Percentiles rank a stretch among this genome's conserved stretches.
Evolutionary conservation across 2,329 filamentous ascomycete genomes (phyloP).

Genomic region (Aspergillus fischeri): DNA sequence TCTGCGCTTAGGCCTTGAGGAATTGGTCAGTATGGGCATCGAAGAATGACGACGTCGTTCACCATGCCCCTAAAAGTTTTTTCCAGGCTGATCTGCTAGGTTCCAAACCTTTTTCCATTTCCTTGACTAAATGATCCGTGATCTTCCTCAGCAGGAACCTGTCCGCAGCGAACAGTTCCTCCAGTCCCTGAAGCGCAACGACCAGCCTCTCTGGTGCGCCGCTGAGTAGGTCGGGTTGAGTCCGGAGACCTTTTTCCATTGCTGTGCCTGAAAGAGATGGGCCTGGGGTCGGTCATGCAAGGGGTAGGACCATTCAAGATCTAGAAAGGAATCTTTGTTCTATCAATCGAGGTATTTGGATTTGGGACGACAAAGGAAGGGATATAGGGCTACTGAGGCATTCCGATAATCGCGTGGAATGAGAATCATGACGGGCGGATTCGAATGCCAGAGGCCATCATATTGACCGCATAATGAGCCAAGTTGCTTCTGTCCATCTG

Average conservation of each 20-base stretch:
- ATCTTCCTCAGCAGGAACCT: conserved; percentile 80
- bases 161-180: conserved; percentile 77
- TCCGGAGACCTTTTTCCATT: background rate
- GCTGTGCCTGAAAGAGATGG: background rate
- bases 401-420: background rate
- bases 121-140: conserved; percentile 80
- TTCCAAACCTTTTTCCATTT: conserved; percentile 72
- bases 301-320: background rate
- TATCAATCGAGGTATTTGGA: background rate
- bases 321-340: background rate
- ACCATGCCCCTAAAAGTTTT: background rate
- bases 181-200: conserved; percentile 54
- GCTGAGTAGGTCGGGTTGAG: background rate
- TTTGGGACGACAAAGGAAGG: background rate
- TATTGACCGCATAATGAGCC: background rate
- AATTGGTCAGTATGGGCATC: background rate
- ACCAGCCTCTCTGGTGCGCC: background rate
- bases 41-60: background rate
- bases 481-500: background rate
- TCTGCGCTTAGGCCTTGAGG: conserved; percentile 70
- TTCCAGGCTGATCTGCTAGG: background rate
- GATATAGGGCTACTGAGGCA: background rate
- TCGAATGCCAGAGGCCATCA: background rate
- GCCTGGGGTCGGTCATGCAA: background rate
- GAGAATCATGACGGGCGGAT: background rate